Percentiles rank a stretch among this genome's conserved stretches.
phyloP scores from a whole-genome alignment of 106 monocot genomes.

The Dioscorea dumetorum region DNA sequence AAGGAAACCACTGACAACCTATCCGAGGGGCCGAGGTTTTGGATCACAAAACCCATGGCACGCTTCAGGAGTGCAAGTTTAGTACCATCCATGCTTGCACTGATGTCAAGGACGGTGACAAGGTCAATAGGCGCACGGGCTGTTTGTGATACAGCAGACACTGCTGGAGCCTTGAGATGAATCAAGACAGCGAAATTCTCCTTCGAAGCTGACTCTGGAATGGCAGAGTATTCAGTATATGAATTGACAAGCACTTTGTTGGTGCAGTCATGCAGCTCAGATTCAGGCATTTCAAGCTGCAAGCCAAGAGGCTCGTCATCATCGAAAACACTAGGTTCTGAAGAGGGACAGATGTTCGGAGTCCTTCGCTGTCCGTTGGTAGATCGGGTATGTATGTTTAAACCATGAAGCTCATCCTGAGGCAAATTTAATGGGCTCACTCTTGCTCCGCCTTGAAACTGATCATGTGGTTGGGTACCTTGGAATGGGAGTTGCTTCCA shows the following conservation, averaged over 20 bases:
- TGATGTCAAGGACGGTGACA: slow-evolving; percentile 84
- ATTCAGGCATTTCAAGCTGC: slow-evolving; percentile 8
- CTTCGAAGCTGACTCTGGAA: slow-evolving; percentile 25
- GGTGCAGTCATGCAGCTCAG: slow-evolving; percentile 5
- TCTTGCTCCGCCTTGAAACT: slow-evolving; percentile 19
- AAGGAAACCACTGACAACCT: slow-evolving; percentile 79
- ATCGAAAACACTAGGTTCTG: slow-evolving; percentile 47
- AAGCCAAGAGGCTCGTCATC: slow-evolving; percentile 69
- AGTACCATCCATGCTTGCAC: slow-evolving; percentile 95
- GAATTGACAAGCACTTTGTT: slow-evolving; percentile 43
- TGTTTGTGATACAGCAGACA: slow-evolving; percentile 5
- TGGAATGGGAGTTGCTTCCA: slow-evolving; percentile 54
- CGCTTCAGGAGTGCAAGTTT: slow-evolving; percentile 80
- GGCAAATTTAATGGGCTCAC: slow-evolving; percentile 26
- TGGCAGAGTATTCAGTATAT: slow-evolving; percentile 55
- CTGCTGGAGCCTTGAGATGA: slow-evolving; percentile 60
- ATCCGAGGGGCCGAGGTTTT: slow-evolving; percentile 73
- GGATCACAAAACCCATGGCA: slow-evolving; percentile 92
- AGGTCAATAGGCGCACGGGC: slow-evolving; percentile 69
- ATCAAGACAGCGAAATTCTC: slow-evolving; percentile 61
- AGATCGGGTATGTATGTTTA: slow-evolving; percentile 28
- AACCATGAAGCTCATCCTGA: slow-evolving; percentile 13
- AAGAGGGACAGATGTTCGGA: slow-evolving; percentile 12
- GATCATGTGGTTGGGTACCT: slow-evolving; percentile 8
- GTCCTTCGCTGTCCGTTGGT: slow-evolving; percentile 20